Base-by-base conservation (phyloP, 1,284 basidiomycete species). In the Rhodotorula glutinis region DNA sequence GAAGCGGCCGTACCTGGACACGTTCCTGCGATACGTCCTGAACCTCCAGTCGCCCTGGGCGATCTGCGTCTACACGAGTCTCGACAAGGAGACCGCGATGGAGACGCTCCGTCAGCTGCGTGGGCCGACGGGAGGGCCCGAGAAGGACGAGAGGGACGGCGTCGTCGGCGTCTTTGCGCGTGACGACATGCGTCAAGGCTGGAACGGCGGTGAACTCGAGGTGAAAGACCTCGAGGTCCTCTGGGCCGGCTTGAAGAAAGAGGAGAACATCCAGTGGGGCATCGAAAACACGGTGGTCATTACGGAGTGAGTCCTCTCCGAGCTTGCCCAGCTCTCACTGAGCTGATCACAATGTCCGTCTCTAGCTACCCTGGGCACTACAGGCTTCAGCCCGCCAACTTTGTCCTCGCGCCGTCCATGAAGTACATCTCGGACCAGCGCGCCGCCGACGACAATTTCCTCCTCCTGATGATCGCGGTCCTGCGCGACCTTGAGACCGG, bases 131-230 rank as follows among this genome's bases (percentile, higher is more conserved):
- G 69, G 69, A n/a, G 63, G 62, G 2, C 65, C 69, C 16, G 69
- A 71, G 43, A 41, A 49, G 25, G 69, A 71, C 63, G 69, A 71
- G 57, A 63, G 69, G 23, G 69, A 66, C 41, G 54, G 53, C 23
- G 62, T 64, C 11, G 47, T 70, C 27, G 63, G 65, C 21, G 38
- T 70, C 9, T 65, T 62, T 29, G 57, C 68, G 21, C 61, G 33
- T 47, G 67, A 69, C 14, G 67, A 67, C 41, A 67, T 70, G 60
- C 49, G 44, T 21, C 29, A 27, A 1, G 60, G 60, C 23, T 61
- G 62, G 38, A 9, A 33, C 0, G 62, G 62, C 54, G 59, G 59
- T 14, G 51, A 61, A 38, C 41, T 64, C 25, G 57, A 54, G 21
- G 14, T 67, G 51, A 71, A 71, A 41, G 69, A 71, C n/a, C 63